Conservation (phyloP, 106 monocot species). For the Allium fistulosum region DNA sequence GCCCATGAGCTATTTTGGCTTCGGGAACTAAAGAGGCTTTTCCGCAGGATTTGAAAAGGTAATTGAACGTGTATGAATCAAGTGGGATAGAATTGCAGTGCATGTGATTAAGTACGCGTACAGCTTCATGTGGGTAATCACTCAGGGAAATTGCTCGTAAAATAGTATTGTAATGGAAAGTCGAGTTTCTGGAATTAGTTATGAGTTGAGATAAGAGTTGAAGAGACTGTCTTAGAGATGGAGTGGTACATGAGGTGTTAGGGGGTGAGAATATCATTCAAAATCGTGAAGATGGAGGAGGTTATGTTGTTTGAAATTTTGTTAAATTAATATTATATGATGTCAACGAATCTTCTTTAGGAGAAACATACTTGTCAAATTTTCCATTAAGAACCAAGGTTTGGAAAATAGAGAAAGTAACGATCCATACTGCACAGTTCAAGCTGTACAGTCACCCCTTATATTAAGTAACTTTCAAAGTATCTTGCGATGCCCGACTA, state of each 20-base stretch:
- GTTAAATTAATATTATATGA: too few relatives aligned
- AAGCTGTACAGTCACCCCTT: too few relatives aligned
- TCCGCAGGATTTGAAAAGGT: slow-evolving; percentile 47
- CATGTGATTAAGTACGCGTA: slow-evolving; percentile 36
- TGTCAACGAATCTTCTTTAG: too few relatives aligned
- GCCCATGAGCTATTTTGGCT: slow-evolving; percentile 30
- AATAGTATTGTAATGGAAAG: slow-evolving; percentile 61
- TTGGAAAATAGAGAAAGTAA: too few relatives aligned
- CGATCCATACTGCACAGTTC: too few relatives aligned
- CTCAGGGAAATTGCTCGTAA: slow-evolving; percentile 35
- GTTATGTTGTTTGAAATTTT: too few relatives aligned
- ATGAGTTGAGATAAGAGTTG: slow-evolving; percentile 5
- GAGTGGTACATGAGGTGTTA: neutral
- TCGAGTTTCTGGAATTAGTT: slow-evolving; percentile 19
- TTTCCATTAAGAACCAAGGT: too few relatives aligned
- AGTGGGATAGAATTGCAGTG: slow-evolving; percentile 10
- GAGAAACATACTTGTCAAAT: too few relatives aligned
- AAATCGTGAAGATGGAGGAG: neutral
- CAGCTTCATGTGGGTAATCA: slow-evolving; percentile 16
- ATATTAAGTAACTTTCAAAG: too few relatives aligned
- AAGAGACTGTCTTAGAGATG: neutral
- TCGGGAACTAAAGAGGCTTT: neutral
- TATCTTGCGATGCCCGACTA: too few relatives aligned
- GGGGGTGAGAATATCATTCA: neutral
- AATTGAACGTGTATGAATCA: slow-evolving; percentile 43